These are phyloP conservation scores for Aspergillus tubingensis DNA, from an alignment of 2,329 filamentous ascomycete species.

Conservation along the genomic window DNA sequence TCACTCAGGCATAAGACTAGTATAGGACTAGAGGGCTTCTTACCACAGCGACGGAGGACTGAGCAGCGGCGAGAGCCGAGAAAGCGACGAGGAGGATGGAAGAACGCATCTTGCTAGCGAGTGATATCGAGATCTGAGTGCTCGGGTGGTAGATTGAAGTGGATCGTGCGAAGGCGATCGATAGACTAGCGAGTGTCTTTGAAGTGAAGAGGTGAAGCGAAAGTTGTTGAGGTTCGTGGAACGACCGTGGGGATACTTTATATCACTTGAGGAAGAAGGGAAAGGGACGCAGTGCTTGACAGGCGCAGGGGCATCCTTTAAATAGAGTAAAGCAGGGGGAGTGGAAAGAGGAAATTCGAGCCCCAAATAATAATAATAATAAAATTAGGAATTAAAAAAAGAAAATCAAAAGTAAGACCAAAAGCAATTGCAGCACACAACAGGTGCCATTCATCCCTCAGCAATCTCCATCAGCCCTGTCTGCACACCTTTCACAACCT, in stretches of 20 bases:
- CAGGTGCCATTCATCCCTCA: slow-evolving; percentile 1
- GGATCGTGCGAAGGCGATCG: slow-evolving; percentile 6
- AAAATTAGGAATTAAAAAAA: too few relatives aligned
- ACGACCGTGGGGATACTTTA: slow-evolving; percentile 19
- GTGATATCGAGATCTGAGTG: slow-evolving; percentile 14
- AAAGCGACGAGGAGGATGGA: slow-evolving; percentile 47
- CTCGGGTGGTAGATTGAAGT: slow-evolving; percentile 6
- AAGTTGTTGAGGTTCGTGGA: slow-evolving; percentile 7
- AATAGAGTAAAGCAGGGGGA: slow-evolving; percentile 19
- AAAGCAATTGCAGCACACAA: slow-evolving; percentile 1
- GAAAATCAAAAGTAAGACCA: neutral
- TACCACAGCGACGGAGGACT: slow-evolving; percentile 32
- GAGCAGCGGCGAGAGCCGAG: slow-evolving; percentile 46
- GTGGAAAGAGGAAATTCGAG: too few relatives aligned
- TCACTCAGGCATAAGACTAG: too few relatives aligned
- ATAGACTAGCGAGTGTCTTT: slow-evolving; percentile 13
- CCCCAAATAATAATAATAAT: too few relatives aligned
- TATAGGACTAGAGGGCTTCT: neutral
- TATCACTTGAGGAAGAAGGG: slow-evolving; percentile 13
- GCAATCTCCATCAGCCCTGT: slow-evolving; percentile 17
- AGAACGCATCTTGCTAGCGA: slow-evolving; percentile 48
- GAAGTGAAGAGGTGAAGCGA: slow-evolving; percentile 1
- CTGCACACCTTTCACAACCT: slow-evolving; percentile 7
- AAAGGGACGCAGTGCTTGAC: slow-evolving; percentile 17
- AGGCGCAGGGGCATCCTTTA: slow-evolving; percentile 20